phyloP scores from a whole-genome alignment of 805 yeast species.

The Myxozyma geophila region DNA sequence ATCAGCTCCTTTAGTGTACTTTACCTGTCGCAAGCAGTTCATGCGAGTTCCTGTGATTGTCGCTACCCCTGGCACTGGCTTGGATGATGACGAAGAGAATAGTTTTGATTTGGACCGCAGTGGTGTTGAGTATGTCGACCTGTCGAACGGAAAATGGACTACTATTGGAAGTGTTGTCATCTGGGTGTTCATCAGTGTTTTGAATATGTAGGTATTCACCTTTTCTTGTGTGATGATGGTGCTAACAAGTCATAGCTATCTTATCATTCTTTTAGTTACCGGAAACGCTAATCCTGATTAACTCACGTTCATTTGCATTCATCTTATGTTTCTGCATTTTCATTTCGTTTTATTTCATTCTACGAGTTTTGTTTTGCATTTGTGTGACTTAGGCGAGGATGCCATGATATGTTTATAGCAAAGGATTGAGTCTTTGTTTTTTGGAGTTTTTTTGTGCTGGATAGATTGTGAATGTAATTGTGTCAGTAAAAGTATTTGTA shows the following conservation, averaged over 20 bases:
- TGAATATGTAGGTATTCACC: constrained; percentile 60
- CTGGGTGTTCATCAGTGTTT: constrained; percentile 73
- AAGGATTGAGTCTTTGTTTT: background rate
- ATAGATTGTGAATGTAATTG: background rate
- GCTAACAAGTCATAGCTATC: constrained; percentile 31
- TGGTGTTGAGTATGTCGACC: constrained; percentile 35
- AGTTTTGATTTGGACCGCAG: constrained; percentile 18
- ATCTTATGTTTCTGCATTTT: background rate
- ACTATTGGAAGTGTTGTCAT: constrained; percentile 57
- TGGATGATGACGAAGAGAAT: constrained; percentile 20
- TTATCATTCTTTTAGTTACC: constrained; percentile 54
- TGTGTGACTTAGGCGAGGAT: background rate
- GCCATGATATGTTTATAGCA: background rate
- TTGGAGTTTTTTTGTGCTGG: background rate
- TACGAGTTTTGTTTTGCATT: background rate
- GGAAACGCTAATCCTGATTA: constrained; percentile 46
- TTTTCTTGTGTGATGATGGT: background rate
- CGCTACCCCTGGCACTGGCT: background rate
- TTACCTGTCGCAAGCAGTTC: constrained; percentile 69
- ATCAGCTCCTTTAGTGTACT: constrained; percentile 82
- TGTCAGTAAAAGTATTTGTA: too few relatives aligned
- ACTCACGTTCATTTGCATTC: background rate
- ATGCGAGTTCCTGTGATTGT: constrained; percentile 54
- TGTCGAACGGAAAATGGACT: constrained; percentile 63
- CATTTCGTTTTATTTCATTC: background rate